Percentiles rank a stretch among this genome's conserved stretches.
These are phyloP conservation scores for Aspergillus nidulans DNA, from an alignment of 495 filamentous ascomycete species.

Conservation along the genomic window DNA sequence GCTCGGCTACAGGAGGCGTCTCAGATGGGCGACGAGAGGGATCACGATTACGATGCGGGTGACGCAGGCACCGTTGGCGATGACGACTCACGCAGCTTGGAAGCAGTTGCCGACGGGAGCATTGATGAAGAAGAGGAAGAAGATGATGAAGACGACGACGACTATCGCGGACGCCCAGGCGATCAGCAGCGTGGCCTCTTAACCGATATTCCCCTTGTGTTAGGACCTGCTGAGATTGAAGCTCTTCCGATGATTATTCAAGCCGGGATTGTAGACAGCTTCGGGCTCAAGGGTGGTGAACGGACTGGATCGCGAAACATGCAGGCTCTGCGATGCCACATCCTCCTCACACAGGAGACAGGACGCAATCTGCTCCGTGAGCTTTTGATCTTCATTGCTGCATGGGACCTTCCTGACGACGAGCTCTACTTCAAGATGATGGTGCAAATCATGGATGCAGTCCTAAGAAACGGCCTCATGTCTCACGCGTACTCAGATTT, in stretches of 20 bases:
- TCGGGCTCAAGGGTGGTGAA: constrained; percentile 42
- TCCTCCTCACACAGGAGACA: constrained; percentile 78
- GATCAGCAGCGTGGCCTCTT: constrained; percentile 81
- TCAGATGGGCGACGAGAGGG: constrained; percentile 38
- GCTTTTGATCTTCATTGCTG: constrained; percentile 90
- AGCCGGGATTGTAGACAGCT: constrained; percentile 67
- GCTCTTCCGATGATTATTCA: constrained; percentile 93
- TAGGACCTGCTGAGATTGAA: constrained; percentile 90
- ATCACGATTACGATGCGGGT: constrained; percentile 44
- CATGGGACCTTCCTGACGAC: constrained; percentile 89
- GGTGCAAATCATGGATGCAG: constrained; percentile 89
- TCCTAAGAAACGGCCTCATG: constrained; percentile 80
- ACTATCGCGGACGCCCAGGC: constrained; percentile 76
- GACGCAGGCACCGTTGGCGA: constrained; percentile 45
- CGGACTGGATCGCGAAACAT: constrained; percentile 68
- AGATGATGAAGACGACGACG: constrained; percentile 71
- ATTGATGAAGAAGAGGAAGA: constrained; percentile 60
- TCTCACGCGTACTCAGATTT: constrained; percentile 88
- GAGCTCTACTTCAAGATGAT: constrained; percentile 93
- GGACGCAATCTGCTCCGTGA: constrained; percentile 84
- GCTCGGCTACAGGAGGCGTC: constrained; percentile 49
- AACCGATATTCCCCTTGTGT: constrained; percentile 89
- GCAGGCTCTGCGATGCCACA: constrained; percentile 80
- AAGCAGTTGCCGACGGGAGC: constrained; percentile 49
- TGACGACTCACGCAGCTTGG: constrained; percentile 44